phyloP scores from a whole-genome alignment of 164 flowering plant species.

The Paratinospora sagittata region DNA sequence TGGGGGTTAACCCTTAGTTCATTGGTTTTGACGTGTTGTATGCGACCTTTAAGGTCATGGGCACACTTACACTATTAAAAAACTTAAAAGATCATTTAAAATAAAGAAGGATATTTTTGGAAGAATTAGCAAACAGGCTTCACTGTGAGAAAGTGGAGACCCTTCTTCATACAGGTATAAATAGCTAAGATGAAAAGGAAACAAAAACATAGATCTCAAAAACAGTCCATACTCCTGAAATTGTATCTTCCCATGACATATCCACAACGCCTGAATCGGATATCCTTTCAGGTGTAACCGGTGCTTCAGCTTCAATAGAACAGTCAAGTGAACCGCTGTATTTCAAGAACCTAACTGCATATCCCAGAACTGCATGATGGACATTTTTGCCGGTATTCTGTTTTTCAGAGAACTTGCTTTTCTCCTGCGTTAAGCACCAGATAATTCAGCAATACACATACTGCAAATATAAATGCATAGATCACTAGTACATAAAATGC shows the following conservation, averaged over 20 bases:
- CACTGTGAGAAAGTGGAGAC: too few relatives aligned
- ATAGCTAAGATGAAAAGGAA: neutral
- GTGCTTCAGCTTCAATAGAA: constrained; percentile 50
- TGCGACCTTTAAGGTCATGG: too few relatives aligned
- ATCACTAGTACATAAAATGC: neutral
- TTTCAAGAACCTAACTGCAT: constrained; percentile 75
- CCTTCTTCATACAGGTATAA: too few relatives aligned
- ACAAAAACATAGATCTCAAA: neutral
- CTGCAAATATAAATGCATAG: neutral
- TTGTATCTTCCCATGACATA: neutral
- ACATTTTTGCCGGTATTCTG: constrained; percentile 19
- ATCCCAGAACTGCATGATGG: constrained; percentile 38
- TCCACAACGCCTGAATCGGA: constrained; percentile 2
- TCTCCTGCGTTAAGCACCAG: constrained; percentile 31
- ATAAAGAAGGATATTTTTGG: too few relatives aligned
- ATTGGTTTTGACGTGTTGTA: too few relatives aligned
- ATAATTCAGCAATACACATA: neutral
- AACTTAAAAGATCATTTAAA: too few relatives aligned
- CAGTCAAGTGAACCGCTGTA: constrained; percentile 30
- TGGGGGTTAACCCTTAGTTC: too few relatives aligned
- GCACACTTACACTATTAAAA: too few relatives aligned
- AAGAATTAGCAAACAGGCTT: too few relatives aligned
- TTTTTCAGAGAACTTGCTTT: constrained; percentile 21
- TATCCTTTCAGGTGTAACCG: constrained; percentile 46
- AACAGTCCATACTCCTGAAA: constrained; percentile 1